Evolutionary conservation across 1,139 yeast genomes (phyloP).

Genomic region (Geotrichum histeridarum): DNA sequence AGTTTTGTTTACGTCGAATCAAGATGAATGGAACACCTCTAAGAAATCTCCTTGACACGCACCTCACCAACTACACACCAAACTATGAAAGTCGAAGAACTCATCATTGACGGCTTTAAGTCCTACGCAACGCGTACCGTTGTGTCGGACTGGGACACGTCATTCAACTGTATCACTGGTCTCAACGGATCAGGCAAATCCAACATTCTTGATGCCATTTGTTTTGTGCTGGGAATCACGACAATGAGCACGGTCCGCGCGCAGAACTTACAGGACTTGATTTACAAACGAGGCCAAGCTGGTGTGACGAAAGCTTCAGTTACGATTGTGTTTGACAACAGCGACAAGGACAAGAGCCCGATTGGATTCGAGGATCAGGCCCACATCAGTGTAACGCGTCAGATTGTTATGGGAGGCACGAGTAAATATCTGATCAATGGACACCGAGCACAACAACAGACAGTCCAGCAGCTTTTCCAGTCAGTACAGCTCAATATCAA

Average conservation of each 20-base stretch:
- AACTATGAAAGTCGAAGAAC: conserved; percentile 84
- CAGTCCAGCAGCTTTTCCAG: conserved; percentile 85
- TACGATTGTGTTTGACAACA: conserved; percentile 87
- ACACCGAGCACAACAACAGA: conserved; percentile 91
- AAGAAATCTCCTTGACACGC: background rate
- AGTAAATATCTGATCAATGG: conserved; percentile 93
- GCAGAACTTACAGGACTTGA: conserved; percentile 84
- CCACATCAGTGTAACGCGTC: conserved; percentile 88
- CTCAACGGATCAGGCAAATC: conserved; percentile 96
- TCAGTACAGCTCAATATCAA: conserved; percentile 93
- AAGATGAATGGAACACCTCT: background rate
- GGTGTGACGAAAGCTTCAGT: conserved; percentile 97
- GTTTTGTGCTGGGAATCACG: conserved; percentile 96
- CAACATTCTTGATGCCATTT: conserved; percentile 90
- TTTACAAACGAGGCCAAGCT: conserved; percentile 95
- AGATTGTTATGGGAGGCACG: conserved; percentile 83
- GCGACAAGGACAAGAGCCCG: conserved; percentile 71
- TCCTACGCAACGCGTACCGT: conserved; percentile 97
- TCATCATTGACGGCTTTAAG: conserved; percentile 95
- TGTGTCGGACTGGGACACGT: conserved; percentile 90
- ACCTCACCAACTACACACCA: background rate
- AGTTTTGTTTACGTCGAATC: conserved; percentile 1
- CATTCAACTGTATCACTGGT: conserved; percentile 96
- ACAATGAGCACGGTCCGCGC: conserved; percentile 94
- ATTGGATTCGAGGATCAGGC: conserved; percentile 78